Conservation (phyloP, 139 green algal genomes). For the Chlorella sp. region DNA sequence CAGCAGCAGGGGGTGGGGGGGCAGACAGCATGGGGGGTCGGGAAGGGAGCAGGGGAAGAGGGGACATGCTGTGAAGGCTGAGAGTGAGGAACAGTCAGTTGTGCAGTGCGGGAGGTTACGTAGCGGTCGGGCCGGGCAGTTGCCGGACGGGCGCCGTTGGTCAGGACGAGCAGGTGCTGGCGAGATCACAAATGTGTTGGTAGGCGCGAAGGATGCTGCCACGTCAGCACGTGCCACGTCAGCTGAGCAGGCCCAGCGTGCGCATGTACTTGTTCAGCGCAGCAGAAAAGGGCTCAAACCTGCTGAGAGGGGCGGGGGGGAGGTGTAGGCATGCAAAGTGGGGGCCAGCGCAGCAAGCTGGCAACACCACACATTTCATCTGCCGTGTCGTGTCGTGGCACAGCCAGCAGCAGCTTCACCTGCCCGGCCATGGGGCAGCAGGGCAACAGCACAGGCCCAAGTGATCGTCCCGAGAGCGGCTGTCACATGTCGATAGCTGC, state of each 20-base stretch:
- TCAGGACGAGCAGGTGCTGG: background rate
- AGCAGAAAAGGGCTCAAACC: slow-evolving; percentile 56
- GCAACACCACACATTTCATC: background rate
- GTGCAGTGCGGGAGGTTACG: background rate
- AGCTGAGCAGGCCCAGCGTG: slow-evolving; percentile 48
- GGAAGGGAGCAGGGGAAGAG: no score
- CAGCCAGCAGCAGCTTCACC: no score
- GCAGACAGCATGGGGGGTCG: background rate
- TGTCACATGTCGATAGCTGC: no score
- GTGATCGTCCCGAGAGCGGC: no score
- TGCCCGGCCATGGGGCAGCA: no score
- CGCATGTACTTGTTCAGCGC: slow-evolving; percentile 66
- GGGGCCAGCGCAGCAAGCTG: background rate
- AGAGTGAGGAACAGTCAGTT: no score
- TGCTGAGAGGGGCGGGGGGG: background rate
- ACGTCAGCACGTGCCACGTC: background rate
- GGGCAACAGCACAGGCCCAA: no score
- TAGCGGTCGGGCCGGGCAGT: background rate
- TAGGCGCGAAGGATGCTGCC: background rate
- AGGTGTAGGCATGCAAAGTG: background rate
- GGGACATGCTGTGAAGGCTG: no score
- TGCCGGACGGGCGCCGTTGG: no score
- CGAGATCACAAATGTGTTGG: background rate
- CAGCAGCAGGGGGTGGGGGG: no score
- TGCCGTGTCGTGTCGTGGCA: no score